Evolutionary conservation across 108 stramenopile species (phyloP).

Genomic region (Pelagomonas calceolata): DNA sequence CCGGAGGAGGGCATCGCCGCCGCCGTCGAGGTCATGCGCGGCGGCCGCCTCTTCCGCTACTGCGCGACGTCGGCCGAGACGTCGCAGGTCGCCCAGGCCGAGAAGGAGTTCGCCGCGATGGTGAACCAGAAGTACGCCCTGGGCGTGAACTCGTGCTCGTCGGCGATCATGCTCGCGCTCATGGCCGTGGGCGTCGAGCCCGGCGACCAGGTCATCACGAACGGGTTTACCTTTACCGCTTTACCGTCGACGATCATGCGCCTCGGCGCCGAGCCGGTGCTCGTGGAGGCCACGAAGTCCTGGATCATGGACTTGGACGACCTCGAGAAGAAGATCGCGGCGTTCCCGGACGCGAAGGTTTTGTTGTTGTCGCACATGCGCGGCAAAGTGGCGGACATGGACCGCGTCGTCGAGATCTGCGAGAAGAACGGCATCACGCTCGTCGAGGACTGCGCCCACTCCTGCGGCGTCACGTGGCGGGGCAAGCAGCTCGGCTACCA

Average conservation of each 20-base stretch:
- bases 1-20: slow-evolving; percentile 17
- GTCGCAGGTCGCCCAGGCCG: background rate
- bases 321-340: slow-evolving; percentile 61
- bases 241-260: slow-evolving; percentile 13
- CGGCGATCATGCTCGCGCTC: slow-evolving; percentile 19
- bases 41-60: slow-evolving; percentile 16
- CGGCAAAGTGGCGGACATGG: slow-evolving; percentile 77
- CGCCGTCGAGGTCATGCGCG: slow-evolving; percentile 10
- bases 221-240: slow-evolving; percentile 21
- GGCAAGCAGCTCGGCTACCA: slow-evolving; percentile 64
- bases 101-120: background rate
- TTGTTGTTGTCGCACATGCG: slow-evolving; percentile 80
- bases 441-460: slow-evolving; percentile 76
- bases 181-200: slow-evolving; percentile 9
- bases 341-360: slow-evolving; percentile 56
- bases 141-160: slow-evolving; percentile 3
- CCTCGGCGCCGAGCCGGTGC: slow-evolving; percentile 12
- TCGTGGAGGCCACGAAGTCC: slow-evolving; percentile 6
- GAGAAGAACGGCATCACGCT: slow-evolving; percentile 52
- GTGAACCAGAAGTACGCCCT: background rate
- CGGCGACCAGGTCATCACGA: slow-evolving; percentile 17
- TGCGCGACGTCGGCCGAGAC: slow-evolving; percentile 4
- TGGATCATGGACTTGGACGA: slow-evolving; percentile 55
- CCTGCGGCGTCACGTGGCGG: slow-evolving; percentile 61
- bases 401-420: slow-evolving; percentile 54